Base-by-base conservation (phyloP, 768 basidiomycete genomes). In the Suillus americanus region DNA sequence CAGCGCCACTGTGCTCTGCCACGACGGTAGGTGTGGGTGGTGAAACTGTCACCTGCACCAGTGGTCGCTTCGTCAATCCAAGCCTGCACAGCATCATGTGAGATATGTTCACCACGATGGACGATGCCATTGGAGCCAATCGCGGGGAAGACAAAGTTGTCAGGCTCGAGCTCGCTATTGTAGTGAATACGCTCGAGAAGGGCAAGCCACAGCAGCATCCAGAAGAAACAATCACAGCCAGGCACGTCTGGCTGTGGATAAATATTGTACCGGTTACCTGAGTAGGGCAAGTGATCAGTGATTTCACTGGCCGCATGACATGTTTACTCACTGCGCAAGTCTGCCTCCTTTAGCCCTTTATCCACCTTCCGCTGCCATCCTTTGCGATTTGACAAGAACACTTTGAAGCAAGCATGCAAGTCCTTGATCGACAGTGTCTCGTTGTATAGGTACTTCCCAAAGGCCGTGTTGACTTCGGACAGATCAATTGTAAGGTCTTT, bases 211-310 rank as follows among this genome's bases (percentile, higher is more conserved):
- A 64, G 20, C 8, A 60, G n/a, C 1, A 80, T 65, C 61, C 76
- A 72, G 0, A 67, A 63, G 57, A 69, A 73, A 69, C 75, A 70
- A 62, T 78, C 73, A 1, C 73, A 69, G n/a, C 70, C 73, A 2
- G 66, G 70, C 3, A 74, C 65, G 45, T 78, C 71, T 37, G 75
- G 74, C 62, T 73, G 64, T 51, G 69, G 69, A 66, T 77, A 80
- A 18, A 81, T 78, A n/a, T 77, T 50, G 60, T 79, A 80, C 5
- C 62, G 67, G 38, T 77, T 74, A 69, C 75, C 62, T 73, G n/a
- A n/a, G n/a, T n/a, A n/a, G 63, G 63, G 46, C 16, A 9, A 38
- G 9, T 48, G 60, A 9, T 61, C 23, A 48, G 46, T 13, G n/a
- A 23, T 48, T 23, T 5, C 12, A 13, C 46, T 48, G 8, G 23